Conservation (phyloP, 192 early-diverging fungal genomes). For the Jimgerdemannia lactiflua region DNA sequence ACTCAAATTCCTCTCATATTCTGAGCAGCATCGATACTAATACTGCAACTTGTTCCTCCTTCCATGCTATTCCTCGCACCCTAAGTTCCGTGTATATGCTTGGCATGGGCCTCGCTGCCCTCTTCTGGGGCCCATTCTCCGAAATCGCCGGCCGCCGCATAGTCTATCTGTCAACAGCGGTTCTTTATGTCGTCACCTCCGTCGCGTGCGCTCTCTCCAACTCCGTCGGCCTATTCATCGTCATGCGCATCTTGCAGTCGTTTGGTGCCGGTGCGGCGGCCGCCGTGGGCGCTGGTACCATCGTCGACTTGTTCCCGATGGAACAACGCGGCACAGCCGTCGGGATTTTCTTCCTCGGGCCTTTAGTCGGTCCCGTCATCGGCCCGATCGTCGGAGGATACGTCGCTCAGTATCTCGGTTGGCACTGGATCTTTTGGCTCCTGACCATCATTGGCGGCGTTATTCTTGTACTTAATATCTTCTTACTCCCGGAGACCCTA, state of each 20-base stretch:
- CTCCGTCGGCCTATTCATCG: slow-evolving; percentile 25
- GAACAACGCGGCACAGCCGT: slow-evolving; percentile 32
- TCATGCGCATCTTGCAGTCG: slow-evolving; percentile 29
- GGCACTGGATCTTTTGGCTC: slow-evolving; percentile 56
- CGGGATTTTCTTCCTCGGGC: slow-evolving; percentile 25
- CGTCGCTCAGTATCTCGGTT: slow-evolving; percentile 24
- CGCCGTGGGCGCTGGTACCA: slow-evolving; percentile 30
- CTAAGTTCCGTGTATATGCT: slow-evolving; percentile 12
- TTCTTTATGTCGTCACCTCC: slow-evolving; percentile 20
- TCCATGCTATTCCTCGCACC: too few relatives aligned
- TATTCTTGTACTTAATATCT: slow-evolving; percentile 40
- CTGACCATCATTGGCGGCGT: slow-evolving; percentile 50
- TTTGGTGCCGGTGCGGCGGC: slow-evolving; percentile 23
- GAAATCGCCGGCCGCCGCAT: slow-evolving; percentile 9
- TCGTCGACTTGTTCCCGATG: slow-evolving; percentile 32
- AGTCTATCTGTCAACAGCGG: slow-evolving; percentile 27
- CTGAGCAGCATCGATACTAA: too few relatives aligned
- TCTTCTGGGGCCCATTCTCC: slow-evolving; percentile 16
- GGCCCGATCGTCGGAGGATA: slow-evolving; percentile 37
- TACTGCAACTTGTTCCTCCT: too few relatives aligned
- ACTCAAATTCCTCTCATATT: too few relatives aligned
- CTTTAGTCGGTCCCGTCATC: slow-evolving; percentile 35
- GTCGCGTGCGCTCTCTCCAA: slow-evolving; percentile 22
- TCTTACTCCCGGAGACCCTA: slow-evolving; percentile 60
- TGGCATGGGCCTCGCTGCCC: slow-evolving; percentile 13